A percentile compares a stretch with the other conserved stretches of the same genome.
phyloP scores from a whole-genome alignment of 2,329 filamentous ascomycete species.

The Paramyrothecium sp. region DNA sequence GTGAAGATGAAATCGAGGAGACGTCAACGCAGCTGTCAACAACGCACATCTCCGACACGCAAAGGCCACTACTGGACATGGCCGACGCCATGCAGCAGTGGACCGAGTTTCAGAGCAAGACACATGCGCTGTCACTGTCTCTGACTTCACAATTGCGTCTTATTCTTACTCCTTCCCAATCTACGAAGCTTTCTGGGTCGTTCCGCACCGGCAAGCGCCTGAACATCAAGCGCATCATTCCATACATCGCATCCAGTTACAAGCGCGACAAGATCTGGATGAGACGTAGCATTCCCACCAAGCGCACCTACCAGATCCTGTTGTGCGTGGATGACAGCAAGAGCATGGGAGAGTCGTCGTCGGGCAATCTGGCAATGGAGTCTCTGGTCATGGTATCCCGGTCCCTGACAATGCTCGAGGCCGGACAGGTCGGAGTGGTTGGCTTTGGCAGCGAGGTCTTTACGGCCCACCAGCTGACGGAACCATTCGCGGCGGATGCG shows the following conservation, averaged over 20 bases:
- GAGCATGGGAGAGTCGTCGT: constrained; percentile 82
- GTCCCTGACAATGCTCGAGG: constrained; percentile 87
- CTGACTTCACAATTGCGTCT: constrained; percentile 93
- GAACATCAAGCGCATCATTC: constrained; percentile 99
- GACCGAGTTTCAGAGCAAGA: constrained; percentile 80
- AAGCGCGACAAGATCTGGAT: constrained; percentile 99
- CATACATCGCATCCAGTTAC: constrained; percentile 96
- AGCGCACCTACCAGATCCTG: constrained; percentile 95
- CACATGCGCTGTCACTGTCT: constrained; percentile 81
- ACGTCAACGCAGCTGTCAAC: constrained; percentile 64
- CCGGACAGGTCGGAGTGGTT: constrained; percentile 86
- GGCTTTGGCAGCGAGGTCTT: constrained; percentile 84
- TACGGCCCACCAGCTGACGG: constrained; percentile 82
- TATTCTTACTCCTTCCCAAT: constrained; percentile 90
- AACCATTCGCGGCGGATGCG: constrained; percentile 71
- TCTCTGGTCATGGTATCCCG: constrained; percentile 90
- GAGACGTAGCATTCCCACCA: constrained; percentile 85
- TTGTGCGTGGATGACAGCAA: constrained; percentile 95
- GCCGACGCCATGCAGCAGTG: constrained; percentile 70
- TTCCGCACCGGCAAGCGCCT: constrained; percentile 97
- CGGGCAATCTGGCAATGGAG: constrained; percentile 82
- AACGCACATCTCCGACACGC: constrained; percentile 63
- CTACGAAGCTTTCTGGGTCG: constrained; percentile 93
- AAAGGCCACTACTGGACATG: constrained; percentile 44
- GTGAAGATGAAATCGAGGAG: constrained; percentile 47